Percentiles rank a stretch among this genome's conserved stretches.
These are phyloP conservation scores for Neurospora tetraspora DNA, from an alignment of 495 filamentous ascomycete species.

Conservation along the genomic window DNA sequence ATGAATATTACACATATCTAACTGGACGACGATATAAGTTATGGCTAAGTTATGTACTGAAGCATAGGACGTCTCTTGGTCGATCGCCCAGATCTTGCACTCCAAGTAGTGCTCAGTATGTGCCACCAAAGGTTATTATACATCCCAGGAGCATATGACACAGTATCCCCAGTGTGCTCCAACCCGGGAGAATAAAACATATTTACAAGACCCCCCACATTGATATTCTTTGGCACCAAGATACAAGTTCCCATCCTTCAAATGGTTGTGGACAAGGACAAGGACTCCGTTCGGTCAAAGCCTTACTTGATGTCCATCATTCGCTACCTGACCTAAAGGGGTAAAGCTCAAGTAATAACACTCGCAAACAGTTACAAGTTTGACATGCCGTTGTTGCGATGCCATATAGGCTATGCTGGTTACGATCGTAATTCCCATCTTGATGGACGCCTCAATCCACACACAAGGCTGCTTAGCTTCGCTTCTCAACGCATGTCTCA, in stretches of 20 bases:
- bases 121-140: background rate
- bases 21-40: background rate
- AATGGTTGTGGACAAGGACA: background rate
- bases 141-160: background rate
- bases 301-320: background rate
- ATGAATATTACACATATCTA: background rate
- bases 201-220: background rate
- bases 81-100: background rate
- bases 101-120: background rate
- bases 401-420: background rate
- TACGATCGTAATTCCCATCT: background rate
- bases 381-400: background rate
- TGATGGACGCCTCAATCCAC: background rate
- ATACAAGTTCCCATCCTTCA: background rate
- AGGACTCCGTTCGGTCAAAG: background rate
- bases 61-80: background rate
- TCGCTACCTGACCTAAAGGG: background rate
- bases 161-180: background rate
- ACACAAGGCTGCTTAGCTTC: background rate
- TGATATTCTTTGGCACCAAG: background rate
- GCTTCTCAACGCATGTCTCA: background rate
- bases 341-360: background rate
- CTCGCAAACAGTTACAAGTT: background rate
- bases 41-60: background rate
- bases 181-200: background rate